Percentiles rank a stretch among this genome's conserved stretches.
phyloP scores from a whole-genome alignment of 2,329 filamentous ascomycete genomes.

The Kalmusia sp. region DNA sequence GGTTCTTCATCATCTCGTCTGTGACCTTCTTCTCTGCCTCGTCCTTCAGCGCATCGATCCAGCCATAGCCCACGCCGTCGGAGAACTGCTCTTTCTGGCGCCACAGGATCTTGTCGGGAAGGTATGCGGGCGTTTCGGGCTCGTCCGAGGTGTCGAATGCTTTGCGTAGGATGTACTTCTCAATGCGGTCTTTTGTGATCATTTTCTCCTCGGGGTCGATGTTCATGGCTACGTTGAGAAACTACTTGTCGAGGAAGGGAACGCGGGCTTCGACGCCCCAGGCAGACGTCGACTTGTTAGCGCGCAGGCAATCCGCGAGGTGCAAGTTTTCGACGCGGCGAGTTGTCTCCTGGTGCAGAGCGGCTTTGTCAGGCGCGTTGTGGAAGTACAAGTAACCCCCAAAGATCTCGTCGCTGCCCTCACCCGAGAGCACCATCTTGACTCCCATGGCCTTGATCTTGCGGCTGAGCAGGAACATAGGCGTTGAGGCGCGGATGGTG shows the following conservation, averaged over 20 bases:
- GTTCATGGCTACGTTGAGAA: constrained; percentile 91
- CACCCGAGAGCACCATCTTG: constrained; percentile 98
- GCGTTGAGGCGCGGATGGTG: constrained; percentile 96
- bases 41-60: constrained; percentile 98
- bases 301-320: constrained; percentile 91
- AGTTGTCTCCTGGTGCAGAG: constrained; percentile 96
- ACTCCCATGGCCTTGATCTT: constrained; percentile 99
- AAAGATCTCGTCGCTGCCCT: constrained; percentile 98
- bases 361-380: constrained; percentile 85
- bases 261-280: constrained; percentile 99
- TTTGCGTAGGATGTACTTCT: constrained; percentile 98
- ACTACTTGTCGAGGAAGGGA: constrained; percentile 96
- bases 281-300: constrained; percentile 98
- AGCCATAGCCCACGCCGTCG: constrained; percentile 97
- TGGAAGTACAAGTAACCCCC: constrained; percentile 99
- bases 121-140: constrained; percentile 79
- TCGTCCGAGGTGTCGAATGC: constrained; percentile 94
- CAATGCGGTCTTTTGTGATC: constrained; percentile 86
- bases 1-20: constrained; percentile 99
- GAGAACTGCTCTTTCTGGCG: constrained; percentile 99
- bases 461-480: constrained; percentile 96
- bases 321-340: constrained; percentile 96
- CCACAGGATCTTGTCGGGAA: constrained; percentile 96
- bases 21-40: constrained; percentile 87
- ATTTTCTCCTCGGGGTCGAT: constrained; percentile 95